Evolutionary conservation across 331 rosid species (phyloP).

Genomic region (Telfairia occidentalis): DNA sequence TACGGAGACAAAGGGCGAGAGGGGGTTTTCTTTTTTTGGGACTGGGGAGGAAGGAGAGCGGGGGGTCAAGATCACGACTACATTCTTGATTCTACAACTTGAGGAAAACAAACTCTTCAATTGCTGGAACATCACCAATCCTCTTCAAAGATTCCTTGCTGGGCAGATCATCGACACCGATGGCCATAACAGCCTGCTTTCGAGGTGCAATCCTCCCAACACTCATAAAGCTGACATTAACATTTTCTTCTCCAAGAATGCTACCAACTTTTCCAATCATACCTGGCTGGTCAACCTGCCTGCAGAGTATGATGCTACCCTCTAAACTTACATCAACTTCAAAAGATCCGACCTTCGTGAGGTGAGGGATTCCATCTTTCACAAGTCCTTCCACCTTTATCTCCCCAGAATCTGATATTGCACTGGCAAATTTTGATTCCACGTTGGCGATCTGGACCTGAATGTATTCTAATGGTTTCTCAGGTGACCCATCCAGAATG

Average conservation of each 20-base stretch:
- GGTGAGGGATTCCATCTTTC: slow-evolving; percentile 83
- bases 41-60: not conserved
- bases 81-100: slow-evolving; percentile 62
- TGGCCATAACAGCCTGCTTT: slow-evolving; percentile 98
- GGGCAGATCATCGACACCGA: slow-evolving; percentile 89
- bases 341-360: slow-evolving; percentile 88
- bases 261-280: slow-evolving; percentile 86
- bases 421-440: slow-evolving; percentile 85
- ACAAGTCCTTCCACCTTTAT: slow-evolving; percentile 79
- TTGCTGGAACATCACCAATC: slow-evolving; percentile 78
- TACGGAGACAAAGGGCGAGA: not conserved
- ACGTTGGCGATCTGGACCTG: slow-evolving; percentile 94
- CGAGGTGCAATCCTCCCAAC: slow-evolving; percentile 95
- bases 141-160: slow-evolving; percentile 54
- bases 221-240: slow-evolving; percentile 30
- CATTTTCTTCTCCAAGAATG: slow-evolving; percentile 83
- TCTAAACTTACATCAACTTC: slow-evolving; percentile 96
- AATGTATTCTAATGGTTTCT: slow-evolving; percentile 64
- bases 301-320: slow-evolving; percentile 79
- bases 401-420: slow-evolving; percentile 83
- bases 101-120: slow-evolving; percentile 87
- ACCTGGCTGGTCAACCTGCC: slow-evolving; percentile 99
- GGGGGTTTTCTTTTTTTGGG: not conserved
- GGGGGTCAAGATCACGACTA: not conserved
- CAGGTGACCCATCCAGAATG: slow-evolving; percentile 78